A percentile compares a stretch with the other conserved stretches of the same genome.
phyloP scores from a whole-genome alignment of 2,329 filamentous ascomycete species.

The Hymenoscyphus fraxineus region DNA sequence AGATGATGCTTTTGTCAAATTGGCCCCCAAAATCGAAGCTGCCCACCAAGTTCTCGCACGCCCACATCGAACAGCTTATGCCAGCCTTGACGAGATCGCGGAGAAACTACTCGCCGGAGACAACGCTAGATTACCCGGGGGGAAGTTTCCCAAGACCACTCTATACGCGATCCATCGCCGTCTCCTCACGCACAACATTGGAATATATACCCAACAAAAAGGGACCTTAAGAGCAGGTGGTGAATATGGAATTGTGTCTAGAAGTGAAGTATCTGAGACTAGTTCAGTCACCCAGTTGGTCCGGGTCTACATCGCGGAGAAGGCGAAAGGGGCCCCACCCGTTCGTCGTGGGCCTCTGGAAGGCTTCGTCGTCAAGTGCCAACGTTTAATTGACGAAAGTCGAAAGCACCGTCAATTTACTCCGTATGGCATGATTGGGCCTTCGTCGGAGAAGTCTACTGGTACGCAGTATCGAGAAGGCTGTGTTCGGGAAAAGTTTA shows the following conservation, averaged over 20 bases:
- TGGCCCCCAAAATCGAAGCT: constrained; percentile 45
- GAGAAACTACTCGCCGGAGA: constrained; percentile 37
- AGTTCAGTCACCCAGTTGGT: constrained; percentile 49
- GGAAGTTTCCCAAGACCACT: constrained; percentile 43
- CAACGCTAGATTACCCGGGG: constrained; percentile 26
- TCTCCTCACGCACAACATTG: constrained; percentile 55
- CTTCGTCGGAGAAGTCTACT: constrained; percentile 27
- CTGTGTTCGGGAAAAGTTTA: constrained; percentile 15
- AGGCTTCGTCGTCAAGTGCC: constrained; percentile 49
- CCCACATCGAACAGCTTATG: constrained; percentile 39
- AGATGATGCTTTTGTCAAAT: constrained; percentile 44
- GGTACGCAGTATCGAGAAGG: constrained; percentile 10
- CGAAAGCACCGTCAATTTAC: constrained; percentile 48
- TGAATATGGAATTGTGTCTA: constrained; percentile 61
- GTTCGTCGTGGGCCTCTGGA: constrained; percentile 10
- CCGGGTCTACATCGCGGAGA: constrained; percentile 49
- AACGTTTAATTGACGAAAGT: constrained; percentile 47
- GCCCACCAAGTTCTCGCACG: constrained; percentile 47
- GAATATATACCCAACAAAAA: constrained; percentile 53
- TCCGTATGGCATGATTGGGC: constrained; percentile 47
- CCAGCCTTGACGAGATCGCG: constrained; percentile 44
- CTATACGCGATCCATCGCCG: constrained; percentile 70
- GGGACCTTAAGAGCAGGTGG: constrained; percentile 46
- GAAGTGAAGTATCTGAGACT: constrained; percentile 50
- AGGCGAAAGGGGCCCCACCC: constrained; percentile 15